phyloP scores from a whole-genome alignment of 768 basidiomycete species.

The Crassisporium funariophilum region DNA sequence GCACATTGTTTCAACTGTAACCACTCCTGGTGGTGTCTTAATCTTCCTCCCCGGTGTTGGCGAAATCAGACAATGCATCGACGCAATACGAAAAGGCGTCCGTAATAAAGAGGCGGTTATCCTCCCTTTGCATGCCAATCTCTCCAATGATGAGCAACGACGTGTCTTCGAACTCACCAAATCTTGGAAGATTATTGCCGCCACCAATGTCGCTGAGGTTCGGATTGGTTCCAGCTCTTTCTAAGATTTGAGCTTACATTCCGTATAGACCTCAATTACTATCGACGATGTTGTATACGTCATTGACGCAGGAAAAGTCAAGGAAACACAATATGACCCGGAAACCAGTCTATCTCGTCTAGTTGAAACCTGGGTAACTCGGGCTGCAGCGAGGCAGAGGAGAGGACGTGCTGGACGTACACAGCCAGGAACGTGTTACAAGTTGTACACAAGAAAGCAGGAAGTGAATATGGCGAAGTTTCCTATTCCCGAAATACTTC shows the following conservation, averaged over 20 bases:
- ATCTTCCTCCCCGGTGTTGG: conserved; percentile 92
- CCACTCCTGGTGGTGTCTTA: conserved; percentile 67
- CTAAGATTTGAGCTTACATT: not conserved
- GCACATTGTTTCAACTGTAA: conserved; percentile 55
- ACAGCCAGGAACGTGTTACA: conserved; percentile 81
- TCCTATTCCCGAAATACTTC: conserved; percentile 84
- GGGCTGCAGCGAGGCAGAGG: conserved; percentile 80
- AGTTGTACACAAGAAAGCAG: conserved; percentile 77
- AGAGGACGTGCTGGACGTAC: conserved; percentile 91
- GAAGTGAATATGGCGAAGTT: conserved; percentile 70
- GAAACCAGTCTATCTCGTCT: conserved; percentile 73
- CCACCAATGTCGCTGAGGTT: conserved; percentile 92
- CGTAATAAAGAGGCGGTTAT: conserved; percentile 46
- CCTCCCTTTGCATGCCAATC: conserved; percentile 87
- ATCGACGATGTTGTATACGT: conserved; percentile 90
- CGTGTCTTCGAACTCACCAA: conserved; percentile 66
- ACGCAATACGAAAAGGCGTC: conserved; percentile 46
- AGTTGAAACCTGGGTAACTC: conserved; percentile 77
- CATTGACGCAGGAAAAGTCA: conserved; percentile 82
- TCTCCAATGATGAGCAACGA: conserved; percentile 83
- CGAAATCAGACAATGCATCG: conserved; percentile 80
- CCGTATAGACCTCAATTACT: conserved; percentile 76
- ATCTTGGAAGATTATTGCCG: conserved; percentile 81
- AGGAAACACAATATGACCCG: conserved; percentile 76
- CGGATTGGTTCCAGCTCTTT: not conserved